Base-by-base conservation (phyloP, 352 stramenopile species). In the Globisporangium radiosum region DNA sequence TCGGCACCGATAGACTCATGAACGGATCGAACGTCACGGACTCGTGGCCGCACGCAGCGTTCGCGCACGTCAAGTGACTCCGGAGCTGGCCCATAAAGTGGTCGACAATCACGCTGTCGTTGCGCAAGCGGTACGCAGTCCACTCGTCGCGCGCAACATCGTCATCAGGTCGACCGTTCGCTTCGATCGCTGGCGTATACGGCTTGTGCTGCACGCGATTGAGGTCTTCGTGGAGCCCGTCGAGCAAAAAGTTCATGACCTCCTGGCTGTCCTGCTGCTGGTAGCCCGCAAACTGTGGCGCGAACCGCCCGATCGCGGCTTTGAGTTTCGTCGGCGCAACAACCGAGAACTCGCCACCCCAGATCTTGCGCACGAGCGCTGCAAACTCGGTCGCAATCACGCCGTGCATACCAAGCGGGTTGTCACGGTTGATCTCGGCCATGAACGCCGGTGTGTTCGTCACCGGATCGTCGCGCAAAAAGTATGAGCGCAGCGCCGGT, bases 321-420 rank as follows among this genome's bases (percentile, higher is more conserved):
- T 96, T 96, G n/a, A 95, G 63, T 19, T 81, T 70, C 1, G 72
- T 83, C 5, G 90, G 85, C 3, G 80, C 75, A 4, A 96, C 81
- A 9, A 92, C 77, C 5, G 75, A 86, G 68, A 87, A 97, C 50
- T 97, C 77, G 17, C 88, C 91, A 42, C 76, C 81, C 93, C 96
- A 99, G 69, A 99, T 95, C 52, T 97, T 85, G n/a, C 85, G 81
- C 17, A 99, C 59, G 6, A 99, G 71, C 36, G 72, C 81, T 0
- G 89, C 95, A 76, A 99, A 99, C n/a, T 97, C 90, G n/a, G 79
- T 78, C 2, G 96, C 96, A 60, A 99, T 94, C 58, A 88, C 85
- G 8, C 96, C 96, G 43, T 95, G 90, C 81, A 93, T 91, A 3
- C 83, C 85, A 3, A 99, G 79, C 17, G 97, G 96, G 65, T 99